Evolutionary conservation across 1,284 basidiomycete genomes (phyloP), one percentile per base, ranked within the genome.

Genomic region (Malassezia obtusa): DNA sequence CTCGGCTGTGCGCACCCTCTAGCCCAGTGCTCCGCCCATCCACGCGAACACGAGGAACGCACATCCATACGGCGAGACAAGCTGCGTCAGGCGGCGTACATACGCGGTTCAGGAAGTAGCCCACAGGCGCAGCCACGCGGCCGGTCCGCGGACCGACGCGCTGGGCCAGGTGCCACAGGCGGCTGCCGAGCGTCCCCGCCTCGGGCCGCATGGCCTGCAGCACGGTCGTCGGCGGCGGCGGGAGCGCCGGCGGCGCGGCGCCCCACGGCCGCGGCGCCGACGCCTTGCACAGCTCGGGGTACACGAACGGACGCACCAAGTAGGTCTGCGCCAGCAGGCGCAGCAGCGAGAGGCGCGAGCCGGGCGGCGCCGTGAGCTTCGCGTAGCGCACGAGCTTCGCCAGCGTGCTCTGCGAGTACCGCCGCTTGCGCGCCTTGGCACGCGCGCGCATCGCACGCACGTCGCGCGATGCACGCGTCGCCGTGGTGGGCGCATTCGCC

Each of bases 1-100:
- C 22, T 7, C n/a, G 14, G 45, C 31, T 5, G 39, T 45, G n/a
- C 58, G 43, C n/a, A 45, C 45, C 4, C 43, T 45, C 24, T 31
- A 45, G 19, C 17, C 17, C 19, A 38, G 17, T 6, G 11, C 70
- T 21, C 70, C 70, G n/a, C 65, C 62, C 26, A 73, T 59, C 65
- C 66, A 71, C 19, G 70, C 68, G 49, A 68, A 73, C 12, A 63
- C 61, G 25, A 73, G 53, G 45, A 73, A 73, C 2, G 65, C 68
- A 12, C 69, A 58, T 1, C 64, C 67, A 40, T 73, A 73, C n/a
- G 70, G 70, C 17, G 67, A 45, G 6, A 39, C 17, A 31, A 37
- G 44, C 50, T 41, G 38, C 25, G 39, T 45, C 11, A 43, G 40
- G 24, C 6, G 25, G 12, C 10, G n/a, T 6, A 43, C 37, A 26